Conservation (phyloP, 2,329 filamentous ascomycete species). For the Paramyrothecium roridum region DNA sequence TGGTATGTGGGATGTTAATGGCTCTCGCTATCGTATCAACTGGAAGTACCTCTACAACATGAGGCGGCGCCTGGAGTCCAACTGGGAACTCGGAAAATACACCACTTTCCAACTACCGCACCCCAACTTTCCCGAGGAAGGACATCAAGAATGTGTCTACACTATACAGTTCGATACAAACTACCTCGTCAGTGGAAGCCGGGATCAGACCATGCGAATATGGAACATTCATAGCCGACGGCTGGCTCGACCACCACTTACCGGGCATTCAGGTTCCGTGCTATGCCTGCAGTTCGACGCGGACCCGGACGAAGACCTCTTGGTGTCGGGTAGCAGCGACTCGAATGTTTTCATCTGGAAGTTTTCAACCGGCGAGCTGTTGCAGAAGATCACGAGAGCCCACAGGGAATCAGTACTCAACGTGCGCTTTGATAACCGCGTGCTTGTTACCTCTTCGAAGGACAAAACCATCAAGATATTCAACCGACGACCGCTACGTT, state of each 20-base stretch:
- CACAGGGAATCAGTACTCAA: constrained; percentile 92
- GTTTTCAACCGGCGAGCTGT: constrained; percentile 82
- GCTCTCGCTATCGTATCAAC: constrained; percentile 64
- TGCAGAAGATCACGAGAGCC: constrained; percentile 73
- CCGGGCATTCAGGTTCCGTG: constrained; percentile 80
- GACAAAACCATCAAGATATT: constrained; percentile 97
- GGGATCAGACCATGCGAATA: constrained; percentile 82
- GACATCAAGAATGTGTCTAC: constrained; percentile 91
- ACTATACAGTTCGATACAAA: constrained; percentile 85
- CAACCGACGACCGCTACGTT: constrained; percentile 69
- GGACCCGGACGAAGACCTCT: constrained; percentile 78
- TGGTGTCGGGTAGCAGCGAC: constrained; percentile 95
- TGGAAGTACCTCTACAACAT: constrained; percentile 94
- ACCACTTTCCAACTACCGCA: constrained; percentile 89
- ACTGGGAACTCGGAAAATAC: constrained; percentile 83
- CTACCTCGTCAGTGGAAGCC: constrained; percentile 88
- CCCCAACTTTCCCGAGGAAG: constrained; percentile 73
- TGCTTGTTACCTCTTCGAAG: constrained; percentile 94
- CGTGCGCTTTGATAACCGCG: constrained; percentile 85
- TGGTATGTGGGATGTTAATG: constrained; percentile 48
- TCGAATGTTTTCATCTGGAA: constrained; percentile 87
- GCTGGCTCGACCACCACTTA: constrained; percentile 69
- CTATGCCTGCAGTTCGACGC: constrained; percentile 94
- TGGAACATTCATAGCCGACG: constrained; percentile 86
- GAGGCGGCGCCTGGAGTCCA: constrained; percentile 78